phyloP scores from a whole-genome alignment of 1,284 basidiomycete species.

The Irpex sp. region DNA sequence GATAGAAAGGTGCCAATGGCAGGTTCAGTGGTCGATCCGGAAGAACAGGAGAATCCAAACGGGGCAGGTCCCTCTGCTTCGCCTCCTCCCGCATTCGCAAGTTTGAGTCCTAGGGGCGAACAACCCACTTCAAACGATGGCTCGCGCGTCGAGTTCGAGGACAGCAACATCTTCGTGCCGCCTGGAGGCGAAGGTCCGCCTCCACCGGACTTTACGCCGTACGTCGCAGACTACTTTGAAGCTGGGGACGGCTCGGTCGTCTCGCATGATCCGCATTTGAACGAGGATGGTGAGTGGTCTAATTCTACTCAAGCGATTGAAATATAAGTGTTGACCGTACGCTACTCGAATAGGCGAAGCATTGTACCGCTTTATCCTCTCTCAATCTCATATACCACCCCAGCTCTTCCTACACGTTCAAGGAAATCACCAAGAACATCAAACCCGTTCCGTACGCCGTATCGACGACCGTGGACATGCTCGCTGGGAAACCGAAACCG shows the following conservation, averaged over 20 bases:
- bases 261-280: constrained; percentile 72
- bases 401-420: constrained; percentile 45
- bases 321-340: neutral
- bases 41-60: neutral
- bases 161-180: constrained; percentile 20
- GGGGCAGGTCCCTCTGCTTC: neutral
- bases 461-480: constrained; percentile 32
- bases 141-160: constrained; percentile 9
- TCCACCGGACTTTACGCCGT: constrained; percentile 60
- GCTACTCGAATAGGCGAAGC: constrained; percentile 53
- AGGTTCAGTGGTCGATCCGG: neutral
- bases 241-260: constrained; percentile 47
- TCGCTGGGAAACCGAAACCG: constrained; percentile 45
- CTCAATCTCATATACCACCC: constrained; percentile 48
- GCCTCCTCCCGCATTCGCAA: neutral
- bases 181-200: constrained; percentile 46
- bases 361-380: constrained; percentile 66
- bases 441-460: constrained; percentile 43
- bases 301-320: neutral
- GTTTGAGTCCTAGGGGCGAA: neutral
- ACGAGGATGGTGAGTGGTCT: constrained; percentile 54
- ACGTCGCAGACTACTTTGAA: constrained; percentile 57
- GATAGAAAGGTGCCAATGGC: neutral
- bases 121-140: neutral
- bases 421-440: constrained; percentile 60